Evolutionary conservation across 805 yeast genomes (phyloP).

Genomic region (Grigorovia humatica): DNA sequence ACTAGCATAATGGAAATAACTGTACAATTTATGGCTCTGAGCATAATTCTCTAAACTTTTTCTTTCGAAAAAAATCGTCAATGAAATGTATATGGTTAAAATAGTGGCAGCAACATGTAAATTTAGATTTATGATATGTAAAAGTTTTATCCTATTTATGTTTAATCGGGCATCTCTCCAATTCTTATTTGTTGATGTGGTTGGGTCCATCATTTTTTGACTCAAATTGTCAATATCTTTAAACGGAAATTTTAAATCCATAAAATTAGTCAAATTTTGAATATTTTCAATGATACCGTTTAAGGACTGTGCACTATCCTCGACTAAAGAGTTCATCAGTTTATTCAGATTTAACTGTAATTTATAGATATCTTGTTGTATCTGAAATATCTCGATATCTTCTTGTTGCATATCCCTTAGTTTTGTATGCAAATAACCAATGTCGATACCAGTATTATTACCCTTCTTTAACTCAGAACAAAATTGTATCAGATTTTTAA

Average conservation of each 20-base stretch:
- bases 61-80: conserved; percentile 12
- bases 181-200: neutral
- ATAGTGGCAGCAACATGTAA: conserved; percentile 7
- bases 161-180: conserved; percentile 9
- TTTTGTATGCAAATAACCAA: neutral
- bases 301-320: conserved; percentile 2
- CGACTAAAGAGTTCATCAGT: conserved; percentile 5
- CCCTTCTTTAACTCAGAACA: neutral
- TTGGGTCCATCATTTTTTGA: too few relatives aligned
- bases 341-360: conserved; percentile 7
- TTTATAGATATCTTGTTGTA: conserved; percentile 10
- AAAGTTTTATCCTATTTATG: conserved; percentile 3
- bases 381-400: conserved; percentile 5
- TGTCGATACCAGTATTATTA: neutral
- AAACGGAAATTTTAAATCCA: conserved; percentile 9
- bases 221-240: neutral
- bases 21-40: conserved; percentile 5
- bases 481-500: neutral
- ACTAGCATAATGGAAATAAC: conserved; percentile 3
- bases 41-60: conserved; percentile 1
- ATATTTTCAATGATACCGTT: conserved; percentile 7
- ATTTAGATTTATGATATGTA: conserved; percentile 8
- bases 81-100: conserved; percentile 5
- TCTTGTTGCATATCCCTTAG: neutral
- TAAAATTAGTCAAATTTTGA: conserved; percentile 1